Percentiles rank a stretch among this genome's conserved stretches.
Conservation (phyloP, 106 monocot genomes). For the Chionographis japonica region DNA sequence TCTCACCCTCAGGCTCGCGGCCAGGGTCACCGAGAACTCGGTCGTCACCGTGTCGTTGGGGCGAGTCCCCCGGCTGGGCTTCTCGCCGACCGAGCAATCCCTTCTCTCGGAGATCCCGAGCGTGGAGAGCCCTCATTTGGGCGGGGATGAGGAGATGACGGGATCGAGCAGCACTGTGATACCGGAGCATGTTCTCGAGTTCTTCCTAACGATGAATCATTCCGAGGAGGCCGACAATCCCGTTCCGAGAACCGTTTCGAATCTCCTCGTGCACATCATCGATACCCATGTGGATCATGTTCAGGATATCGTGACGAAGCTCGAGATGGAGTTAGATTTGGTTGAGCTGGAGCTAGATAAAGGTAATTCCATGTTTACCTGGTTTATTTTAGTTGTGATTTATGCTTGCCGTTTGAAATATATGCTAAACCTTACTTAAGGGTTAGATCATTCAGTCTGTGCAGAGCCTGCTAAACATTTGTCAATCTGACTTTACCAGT, state of each 20-base stretch:
- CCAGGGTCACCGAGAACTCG: constrained; percentile 63
- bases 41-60: constrained; percentile 80
- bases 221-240: constrained; percentile 52
- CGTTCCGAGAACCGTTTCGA: constrained; percentile 32
- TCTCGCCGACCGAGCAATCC: constrained; percentile 44
- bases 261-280: constrained; percentile 40
- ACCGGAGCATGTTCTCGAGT: constrained; percentile 37
- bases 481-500: too few relatives aligned
- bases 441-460: too few relatives aligned
- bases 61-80: constrained; percentile 75
- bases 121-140: neutral
- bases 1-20: constrained; percentile 73
- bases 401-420: too few relatives aligned
- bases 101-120: constrained; percentile 58
- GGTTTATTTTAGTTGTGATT: too few relatives aligned
- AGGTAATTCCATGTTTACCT: constrained; percentile 17
- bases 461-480: too few relatives aligned
- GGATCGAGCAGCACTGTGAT: too few relatives aligned
- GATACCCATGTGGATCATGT: constrained; percentile 56
- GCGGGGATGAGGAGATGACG: neutral
- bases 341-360: constrained; percentile 47
- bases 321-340: constrained; percentile 51
- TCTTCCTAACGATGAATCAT: constrained; percentile 48
- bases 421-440: too few relatives aligned
- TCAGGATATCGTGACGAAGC: constrained; percentile 47